phyloP scores from a whole-genome alignment of 306 rosid species.

The Corylus americana region DNA sequence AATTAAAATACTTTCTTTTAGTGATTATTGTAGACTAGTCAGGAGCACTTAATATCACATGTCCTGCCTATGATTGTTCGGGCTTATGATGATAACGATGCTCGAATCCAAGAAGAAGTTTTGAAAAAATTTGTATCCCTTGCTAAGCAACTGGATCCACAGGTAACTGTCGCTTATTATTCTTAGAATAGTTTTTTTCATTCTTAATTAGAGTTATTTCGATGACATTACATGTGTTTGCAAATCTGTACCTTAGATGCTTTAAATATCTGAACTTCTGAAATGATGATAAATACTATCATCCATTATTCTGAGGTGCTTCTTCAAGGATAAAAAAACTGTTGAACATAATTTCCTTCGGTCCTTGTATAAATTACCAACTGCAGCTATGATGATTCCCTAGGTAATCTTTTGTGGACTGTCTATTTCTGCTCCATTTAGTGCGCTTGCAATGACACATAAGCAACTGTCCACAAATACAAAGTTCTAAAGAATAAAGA shows the following conservation, averaged over 20 bases:
- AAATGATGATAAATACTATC: background rate
- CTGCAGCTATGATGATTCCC: too few relatives aligned
- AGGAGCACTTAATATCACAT: constrained; percentile 71
- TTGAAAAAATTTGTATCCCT: constrained; percentile 74
- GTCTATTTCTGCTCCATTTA: too few relatives aligned
- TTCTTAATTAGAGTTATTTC: background rate
- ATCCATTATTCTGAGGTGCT: background rate
- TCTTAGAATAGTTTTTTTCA: background rate
- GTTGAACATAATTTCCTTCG: too few relatives aligned
- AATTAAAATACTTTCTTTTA: constrained; percentile 8
- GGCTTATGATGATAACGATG: constrained; percentile 90
- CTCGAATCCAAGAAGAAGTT: constrained; percentile 96
- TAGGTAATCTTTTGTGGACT: too few relatives aligned
- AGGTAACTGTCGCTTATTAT: constrained; percentile 57
- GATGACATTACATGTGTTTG: background rate
- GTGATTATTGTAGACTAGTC: constrained; percentile 66
- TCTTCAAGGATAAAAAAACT: background rate
- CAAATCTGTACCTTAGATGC: background rate
- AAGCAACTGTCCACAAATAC: too few relatives aligned
- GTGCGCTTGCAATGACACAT: too few relatives aligned
- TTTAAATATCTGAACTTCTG: too few relatives aligned
- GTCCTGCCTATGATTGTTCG: constrained; percentile 95
- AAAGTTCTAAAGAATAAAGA: too few relatives aligned
- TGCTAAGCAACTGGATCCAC: constrained; percentile 75
- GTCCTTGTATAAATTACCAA: too few relatives aligned